phyloP scores from a whole-genome alignment of 1,284 basidiomycete genomes.

The Cryptococcus deneoformans region DNA sequence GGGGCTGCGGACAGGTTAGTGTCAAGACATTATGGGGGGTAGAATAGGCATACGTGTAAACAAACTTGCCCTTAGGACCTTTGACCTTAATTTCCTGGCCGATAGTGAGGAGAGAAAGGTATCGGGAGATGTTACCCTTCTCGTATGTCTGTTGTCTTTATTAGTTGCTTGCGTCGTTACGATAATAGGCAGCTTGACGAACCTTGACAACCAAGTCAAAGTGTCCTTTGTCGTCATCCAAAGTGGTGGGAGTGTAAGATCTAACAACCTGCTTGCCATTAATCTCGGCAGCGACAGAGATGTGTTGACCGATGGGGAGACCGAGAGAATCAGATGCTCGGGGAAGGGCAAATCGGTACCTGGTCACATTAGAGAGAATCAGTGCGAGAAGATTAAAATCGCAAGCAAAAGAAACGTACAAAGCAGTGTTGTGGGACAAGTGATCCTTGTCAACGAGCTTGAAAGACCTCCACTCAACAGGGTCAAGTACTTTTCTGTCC shows the following conservation, averaged over 20 bases:
- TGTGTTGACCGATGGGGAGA: conserved; percentile 95
- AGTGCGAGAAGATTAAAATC: neutral
- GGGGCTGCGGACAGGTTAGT: conserved; percentile 45
- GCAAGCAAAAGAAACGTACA: conserved; percentile 56
- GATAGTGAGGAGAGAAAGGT: conserved; percentile 74
- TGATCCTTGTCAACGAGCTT: conserved; percentile 74
- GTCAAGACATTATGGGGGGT: conserved; percentile 5
- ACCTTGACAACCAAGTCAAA: conserved; percentile 98
- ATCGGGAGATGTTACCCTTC: conserved; percentile 91
- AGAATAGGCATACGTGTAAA: conserved; percentile 56
- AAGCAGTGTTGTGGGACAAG: conserved; percentile 92
- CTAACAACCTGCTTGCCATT: conserved; percentile 85
- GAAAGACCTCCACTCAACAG: conserved; percentile 70
- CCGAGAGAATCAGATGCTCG: conserved; percentile 72
- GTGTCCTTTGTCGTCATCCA: conserved; percentile 85
- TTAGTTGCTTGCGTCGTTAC: neutral
- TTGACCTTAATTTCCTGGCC: conserved; percentile 85
- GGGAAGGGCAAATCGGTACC: conserved; percentile 88
- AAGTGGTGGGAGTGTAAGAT: conserved; percentile 92
- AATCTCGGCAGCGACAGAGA: conserved; percentile 85
- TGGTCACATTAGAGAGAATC: conserved; percentile 40
- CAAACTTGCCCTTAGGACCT: conserved; percentile 94
- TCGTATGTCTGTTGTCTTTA: conserved; percentile 71
- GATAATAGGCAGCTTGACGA: conserved; percentile 1
- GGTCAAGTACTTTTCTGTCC: conserved; percentile 32